Conservation (phyloP, 805 yeast species). For the Candida patagonica region DNA sequence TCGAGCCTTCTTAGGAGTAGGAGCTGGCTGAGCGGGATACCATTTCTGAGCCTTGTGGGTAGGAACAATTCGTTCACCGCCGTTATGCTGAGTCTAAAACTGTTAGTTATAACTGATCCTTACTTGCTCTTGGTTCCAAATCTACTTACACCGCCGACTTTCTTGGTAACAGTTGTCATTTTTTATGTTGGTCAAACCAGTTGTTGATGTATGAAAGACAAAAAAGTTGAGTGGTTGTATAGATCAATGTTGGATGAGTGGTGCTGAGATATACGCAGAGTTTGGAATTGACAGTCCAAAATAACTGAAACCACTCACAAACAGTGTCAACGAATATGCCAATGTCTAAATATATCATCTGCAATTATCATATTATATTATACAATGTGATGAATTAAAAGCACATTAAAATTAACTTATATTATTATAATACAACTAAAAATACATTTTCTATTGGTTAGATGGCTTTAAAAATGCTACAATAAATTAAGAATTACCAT, state of each 20-base stretch:
- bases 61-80: slow-evolving; percentile 28
- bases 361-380: no score
- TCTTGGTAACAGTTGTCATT: slow-evolving; percentile 28
- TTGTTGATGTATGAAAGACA: background rate
- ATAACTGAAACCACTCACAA: no score
- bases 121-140: background rate
- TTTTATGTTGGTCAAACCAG: slow-evolving; percentile 5
- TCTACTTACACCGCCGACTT: slow-evolving; percentile 27
- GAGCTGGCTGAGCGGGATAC: slow-evolving; percentile 82
- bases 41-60: slow-evolving; percentile 49
- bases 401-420: no score
- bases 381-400: no score
- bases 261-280: background rate
- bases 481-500: no score
- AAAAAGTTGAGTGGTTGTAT: background rate
- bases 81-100: slow-evolving; percentile 20
- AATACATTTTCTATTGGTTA: no score
- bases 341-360: no score
- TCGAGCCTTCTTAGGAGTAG: slow-evolving; percentile 83
- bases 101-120: slow-evolving; percentile 1
- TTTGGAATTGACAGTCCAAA: background rate
- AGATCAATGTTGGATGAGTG: slow-evolving; percentile 1
- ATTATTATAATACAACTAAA: no score
- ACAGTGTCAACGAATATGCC: no score
- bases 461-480: no score